A percentile compares a stretch with the other conserved stretches of the same genome.
Conservation (phyloP, 306 rosid genomes). For the Quercus rubra region DNA sequence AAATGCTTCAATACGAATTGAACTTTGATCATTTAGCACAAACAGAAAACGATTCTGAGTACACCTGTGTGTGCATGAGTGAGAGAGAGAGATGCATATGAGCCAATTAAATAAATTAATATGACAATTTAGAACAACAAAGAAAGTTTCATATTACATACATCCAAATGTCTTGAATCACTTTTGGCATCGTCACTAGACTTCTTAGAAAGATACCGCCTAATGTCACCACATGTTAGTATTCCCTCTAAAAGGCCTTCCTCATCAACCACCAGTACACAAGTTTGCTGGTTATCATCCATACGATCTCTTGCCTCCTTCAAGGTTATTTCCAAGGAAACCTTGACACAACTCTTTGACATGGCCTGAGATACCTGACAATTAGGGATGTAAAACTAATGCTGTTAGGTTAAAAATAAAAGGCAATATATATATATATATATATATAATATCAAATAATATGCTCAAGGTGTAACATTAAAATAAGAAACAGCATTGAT, state of each 20-base stretch:
- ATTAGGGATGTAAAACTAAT: slow-evolving; percentile 14
- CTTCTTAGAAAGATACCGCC: slow-evolving; percentile 56
- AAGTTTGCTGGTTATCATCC: slow-evolving; percentile 67
- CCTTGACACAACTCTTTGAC: slow-evolving; percentile 70
- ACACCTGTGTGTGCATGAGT: not conserved
- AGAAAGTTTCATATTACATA: slow-evolving; percentile 35
- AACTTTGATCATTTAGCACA: not conserved
- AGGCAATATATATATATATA: not conserved
- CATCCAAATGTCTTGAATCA: slow-evolving; percentile 51
- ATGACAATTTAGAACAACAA: not conserved
- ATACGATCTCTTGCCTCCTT: slow-evolving; percentile 69
- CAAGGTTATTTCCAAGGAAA: slow-evolving; percentile 43
- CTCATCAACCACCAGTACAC: slow-evolving; percentile 67
- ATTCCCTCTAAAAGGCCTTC: slow-evolving; percentile 87
- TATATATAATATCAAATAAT: not conserved
- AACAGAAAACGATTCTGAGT: not conserved
- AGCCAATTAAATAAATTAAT: not conserved
- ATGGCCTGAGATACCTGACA: slow-evolving; percentile 77
- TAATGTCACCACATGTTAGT: slow-evolving; percentile 79
- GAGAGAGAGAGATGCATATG: not conserved
- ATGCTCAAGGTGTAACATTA: not conserved
- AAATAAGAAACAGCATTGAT: slow-evolving; percentile 6
- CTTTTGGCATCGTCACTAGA: slow-evolving; percentile 41
- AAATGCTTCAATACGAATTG: not conserved
- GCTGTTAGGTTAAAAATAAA: not conserved